phyloP scores from a whole-genome alignment of 208 protist species.

The Acanthamoeba castellanii region DNA sequence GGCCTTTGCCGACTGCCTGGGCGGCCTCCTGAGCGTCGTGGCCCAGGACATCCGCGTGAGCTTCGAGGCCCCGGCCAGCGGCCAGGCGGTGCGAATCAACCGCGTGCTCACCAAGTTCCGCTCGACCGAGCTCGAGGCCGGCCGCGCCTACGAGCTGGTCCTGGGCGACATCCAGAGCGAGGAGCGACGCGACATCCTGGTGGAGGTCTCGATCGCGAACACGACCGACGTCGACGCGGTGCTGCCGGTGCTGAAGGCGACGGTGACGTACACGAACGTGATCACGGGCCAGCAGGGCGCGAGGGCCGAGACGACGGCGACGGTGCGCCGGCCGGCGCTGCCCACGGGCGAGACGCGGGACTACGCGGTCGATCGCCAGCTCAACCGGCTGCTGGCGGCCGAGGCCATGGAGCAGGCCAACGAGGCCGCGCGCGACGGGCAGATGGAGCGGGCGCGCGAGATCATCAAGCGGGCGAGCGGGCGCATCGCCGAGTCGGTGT shows the following conservation, averaged over 20 bases:
- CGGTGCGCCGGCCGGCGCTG: background rate
- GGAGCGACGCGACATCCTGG: background rate
- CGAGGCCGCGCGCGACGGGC: background rate
- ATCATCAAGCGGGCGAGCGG: background rate
- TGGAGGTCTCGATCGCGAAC: background rate
- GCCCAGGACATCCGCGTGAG: slow-evolving; percentile 74
- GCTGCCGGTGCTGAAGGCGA: background rate
- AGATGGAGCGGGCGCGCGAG: background rate
- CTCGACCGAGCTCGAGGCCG: background rate
- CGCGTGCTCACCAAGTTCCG: background rate
- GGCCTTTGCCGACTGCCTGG: slow-evolving; percentile 84
- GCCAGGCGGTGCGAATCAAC: background rate
- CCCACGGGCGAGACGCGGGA: background rate
- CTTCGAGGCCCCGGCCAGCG: background rate
- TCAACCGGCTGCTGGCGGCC: background rate
- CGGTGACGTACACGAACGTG: background rate
- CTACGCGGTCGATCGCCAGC: background rate
- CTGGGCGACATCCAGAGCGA: slow-evolving; percentile 61
- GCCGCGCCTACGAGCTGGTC: background rate
- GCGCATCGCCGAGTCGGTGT: background rate
- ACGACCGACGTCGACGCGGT: background rate
- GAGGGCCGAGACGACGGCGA: background rate
- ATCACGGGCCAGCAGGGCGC: background rate
- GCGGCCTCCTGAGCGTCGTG: slow-evolving; percentile 81
- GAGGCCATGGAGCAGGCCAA: slow-evolving; percentile 25